Percentiles rank a stretch among this genome's conserved stretches.
Evolutionary conservation across 192 early-diverging fungal species (phyloP).

Genomic region (Obelidium mucronatum): DNA sequence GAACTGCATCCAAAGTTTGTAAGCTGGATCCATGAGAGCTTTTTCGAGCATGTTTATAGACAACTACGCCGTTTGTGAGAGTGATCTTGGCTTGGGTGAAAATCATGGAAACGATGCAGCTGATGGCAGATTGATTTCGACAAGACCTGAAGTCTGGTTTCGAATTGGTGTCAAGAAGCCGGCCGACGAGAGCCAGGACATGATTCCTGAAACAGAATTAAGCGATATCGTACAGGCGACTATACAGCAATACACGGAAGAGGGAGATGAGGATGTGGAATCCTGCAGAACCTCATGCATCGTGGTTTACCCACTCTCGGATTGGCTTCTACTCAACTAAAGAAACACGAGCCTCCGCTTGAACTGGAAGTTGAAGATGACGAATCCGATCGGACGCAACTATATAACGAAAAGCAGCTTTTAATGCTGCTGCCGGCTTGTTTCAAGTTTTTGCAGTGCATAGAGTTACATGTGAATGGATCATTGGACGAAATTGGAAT

Average conservation of each 20-base stretch:
- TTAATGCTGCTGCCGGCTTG: conserved; percentile 24
- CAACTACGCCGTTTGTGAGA: conserved; percentile 1
- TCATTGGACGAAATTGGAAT: conserved; percentile 15
- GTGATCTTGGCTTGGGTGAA: neutral
- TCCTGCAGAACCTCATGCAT: neutral
- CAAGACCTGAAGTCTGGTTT: conserved; percentile 25
- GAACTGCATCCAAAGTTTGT: conserved; percentile 16
- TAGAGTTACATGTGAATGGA: neutral
- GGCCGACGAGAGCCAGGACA: neutral
- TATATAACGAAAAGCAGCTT: conserved; percentile 21
- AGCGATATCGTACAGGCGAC: conserved; percentile 32
- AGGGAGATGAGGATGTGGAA: neutral
- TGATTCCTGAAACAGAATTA: conserved; percentile 19
- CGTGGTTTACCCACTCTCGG: conserved; percentile 4
- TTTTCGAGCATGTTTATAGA: neutral
- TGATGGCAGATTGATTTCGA: neutral
- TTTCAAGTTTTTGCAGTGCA: conserved; percentile 25
- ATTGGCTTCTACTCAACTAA: conserved; percentile 16
- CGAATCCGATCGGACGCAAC: neutral
- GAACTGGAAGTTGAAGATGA: neutral
- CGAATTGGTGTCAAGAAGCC: neutral
- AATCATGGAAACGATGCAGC: neutral
- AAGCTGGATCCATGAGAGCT: conserved; percentile 25
- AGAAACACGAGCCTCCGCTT: neutral
- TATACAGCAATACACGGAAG: conserved; percentile 5